These are phyloP conservation scores for Scedosporium apiospermum DNA, from an alignment of 2,329 filamentous ascomycete species.

Conservation along the genomic window DNA sequence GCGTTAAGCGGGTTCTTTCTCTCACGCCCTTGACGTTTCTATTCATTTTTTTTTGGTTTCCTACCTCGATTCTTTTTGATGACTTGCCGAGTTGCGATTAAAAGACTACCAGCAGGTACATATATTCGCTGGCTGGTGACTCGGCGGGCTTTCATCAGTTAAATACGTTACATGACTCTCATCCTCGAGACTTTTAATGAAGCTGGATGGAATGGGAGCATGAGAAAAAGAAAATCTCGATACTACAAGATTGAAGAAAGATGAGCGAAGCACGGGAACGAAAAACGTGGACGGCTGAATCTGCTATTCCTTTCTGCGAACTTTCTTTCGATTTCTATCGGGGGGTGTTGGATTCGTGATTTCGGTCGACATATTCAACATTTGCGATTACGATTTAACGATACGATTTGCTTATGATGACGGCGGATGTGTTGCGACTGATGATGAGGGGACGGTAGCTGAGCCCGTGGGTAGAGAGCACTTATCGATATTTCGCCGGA, in stretches of 20 bases:
- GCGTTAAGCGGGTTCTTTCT: neutral
- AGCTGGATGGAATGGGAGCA: no score
- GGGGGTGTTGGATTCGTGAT: neutral
- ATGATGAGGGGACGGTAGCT: no score
- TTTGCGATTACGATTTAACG: constrained; percentile 1
- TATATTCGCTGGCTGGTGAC: neutral
- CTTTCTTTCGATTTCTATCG: neutral
- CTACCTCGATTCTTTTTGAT: neutral
- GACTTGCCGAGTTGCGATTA: neutral
- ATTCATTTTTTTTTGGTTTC: neutral
- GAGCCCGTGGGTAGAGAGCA: no score
- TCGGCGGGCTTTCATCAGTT: neutral
- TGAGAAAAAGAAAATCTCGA: no score
- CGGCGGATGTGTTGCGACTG: no score
- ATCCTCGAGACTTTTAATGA: no score
- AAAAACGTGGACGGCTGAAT: neutral
- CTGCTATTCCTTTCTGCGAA: neutral
- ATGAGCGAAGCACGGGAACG: no score
- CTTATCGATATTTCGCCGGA: no score
- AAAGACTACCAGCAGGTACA: neutral
- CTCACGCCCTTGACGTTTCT: neutral
- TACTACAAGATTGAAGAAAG: no score
- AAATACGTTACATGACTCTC: neutral
- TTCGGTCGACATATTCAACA: constrained; percentile 1
- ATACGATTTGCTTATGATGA: neutral